Evolutionary conservation across 2,329 filamentous ascomycete species (phyloP), one percentile per base, ranked within the genome.

Genomic region (Botrytis porri): DNA sequence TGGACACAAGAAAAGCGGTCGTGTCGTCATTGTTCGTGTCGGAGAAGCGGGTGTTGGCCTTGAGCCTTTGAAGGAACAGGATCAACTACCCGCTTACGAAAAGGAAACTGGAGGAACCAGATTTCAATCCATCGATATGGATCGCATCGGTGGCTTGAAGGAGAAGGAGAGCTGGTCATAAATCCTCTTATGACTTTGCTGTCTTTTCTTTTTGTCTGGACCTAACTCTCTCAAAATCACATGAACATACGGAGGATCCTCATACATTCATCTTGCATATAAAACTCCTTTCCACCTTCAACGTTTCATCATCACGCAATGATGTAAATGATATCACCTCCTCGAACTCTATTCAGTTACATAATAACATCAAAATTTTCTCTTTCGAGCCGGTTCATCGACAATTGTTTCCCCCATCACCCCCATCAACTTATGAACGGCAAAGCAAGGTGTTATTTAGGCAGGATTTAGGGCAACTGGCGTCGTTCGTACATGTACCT

Each of bases 111-210:
- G 70, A 72, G 89, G 88, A 74, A 88, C 89, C 74, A 89, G 94
- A 77, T 98, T 98, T 84, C 93, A 97, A 82, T 96, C 94, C 5
- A 90, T 99, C 79, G 95, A 99, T 82, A 92, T 99, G 82, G 93
- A 98, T 79, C 90, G 93, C 76, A 97, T 98, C 81, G 96, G 96
- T 69, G 96, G 96, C 22, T 85, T 98, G 78, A 97, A 95, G 84
- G 96, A 98, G 86, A 97, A 97, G 86, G 73, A 75, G 65, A 62
- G 72, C n/a, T 79, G 77, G 75, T 78, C 76, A 73, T 79, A 76
- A 71, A 62, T 45, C 12, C 39, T 35, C 57, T 25, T 18, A 39
- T 41, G 59, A 48, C 29, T 18, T 61, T n/a, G 16, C 32, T 57
- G 54, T 41, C 60, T 69, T 66, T 65, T 35, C 57, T 62, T 72